Evolutionary conservation across 495 filamentous ascomycete genomes (phyloP), one percentile per base, ranked within the genome.

Genomic region (Neurospora sp.): DNA sequence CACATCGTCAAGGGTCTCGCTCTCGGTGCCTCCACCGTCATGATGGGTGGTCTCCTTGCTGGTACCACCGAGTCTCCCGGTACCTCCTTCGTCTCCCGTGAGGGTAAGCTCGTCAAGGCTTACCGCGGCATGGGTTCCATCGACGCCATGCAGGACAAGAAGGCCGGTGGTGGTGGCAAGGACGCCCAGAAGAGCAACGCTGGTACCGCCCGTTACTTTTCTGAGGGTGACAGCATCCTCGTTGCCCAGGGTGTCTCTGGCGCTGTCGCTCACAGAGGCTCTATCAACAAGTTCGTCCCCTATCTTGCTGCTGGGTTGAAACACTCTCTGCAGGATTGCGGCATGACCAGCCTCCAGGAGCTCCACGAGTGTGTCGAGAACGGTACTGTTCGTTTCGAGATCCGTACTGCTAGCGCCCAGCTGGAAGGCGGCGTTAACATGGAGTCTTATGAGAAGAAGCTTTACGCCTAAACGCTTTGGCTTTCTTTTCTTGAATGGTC

Each of bases 61-160:
- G 96, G 96, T 81, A 98, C 96, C 69, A 97, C 96, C 69, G 96
- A 99, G 84, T 97, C 94, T 13, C 96, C 96, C 34, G 96, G 96
- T 43, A 94, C 97, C 74, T 99, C 97, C 77, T 98, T 95, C 79
- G 93, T 99, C 74, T 94, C 92, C 79, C 89, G 91, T 70, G 96
- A 98, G 81, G 96, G 96, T 37, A 93, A 98, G 87, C 90, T 99
- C 39, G 95, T 98, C 82, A 99, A 99, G 87, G 94, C 96, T 70
- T 99, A 99, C 86, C 90, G 96, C 82, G 96, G 96, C 69, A 99
- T 99, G 96, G 96, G 96, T 76, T 92, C 89, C 79, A 99, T 99
- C 79, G 96, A 97, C 78, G 96, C 95, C 72, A 99, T 99, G 96
- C 96, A 99, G 83, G 95, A 98, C 83, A 96, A 93, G 88, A 98